Conservation (phyloP, 2,329 filamentous ascomycete species). For the Microdochium paspali region DNA sequence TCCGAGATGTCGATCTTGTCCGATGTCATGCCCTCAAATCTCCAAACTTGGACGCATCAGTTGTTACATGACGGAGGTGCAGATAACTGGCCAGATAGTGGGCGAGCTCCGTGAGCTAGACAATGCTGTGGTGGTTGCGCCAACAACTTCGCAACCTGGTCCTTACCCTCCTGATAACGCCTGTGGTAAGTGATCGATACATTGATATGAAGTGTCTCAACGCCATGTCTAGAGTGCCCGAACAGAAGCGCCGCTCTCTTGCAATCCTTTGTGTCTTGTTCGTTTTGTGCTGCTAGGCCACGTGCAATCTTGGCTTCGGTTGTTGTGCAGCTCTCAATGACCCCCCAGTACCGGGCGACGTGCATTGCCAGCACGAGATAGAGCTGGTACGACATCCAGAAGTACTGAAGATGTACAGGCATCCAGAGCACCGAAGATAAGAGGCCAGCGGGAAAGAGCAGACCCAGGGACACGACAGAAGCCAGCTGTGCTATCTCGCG, state of each 20-base stretch:
- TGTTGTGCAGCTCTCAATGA: not conserved
- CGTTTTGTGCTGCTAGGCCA: not conserved
- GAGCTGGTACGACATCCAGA: conserved; percentile 11
- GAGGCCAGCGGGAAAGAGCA: conserved; percentile 8
- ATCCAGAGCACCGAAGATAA: conserved; percentile 9
- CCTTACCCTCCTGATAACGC: not conserved
- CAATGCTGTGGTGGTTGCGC: too few species aligned
- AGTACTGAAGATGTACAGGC: conserved; percentile 7
- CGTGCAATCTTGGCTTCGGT: conserved; percentile 1
- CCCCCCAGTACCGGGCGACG: conserved; percentile 5
- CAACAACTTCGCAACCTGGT: not conserved
- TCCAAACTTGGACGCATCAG: too few species aligned
- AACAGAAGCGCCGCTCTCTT: conserved; percentile 1
- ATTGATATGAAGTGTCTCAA: not conserved
- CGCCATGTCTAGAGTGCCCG: not conserved
- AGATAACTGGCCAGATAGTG: too few species aligned
- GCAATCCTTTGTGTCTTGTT: not conserved
- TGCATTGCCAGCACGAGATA: conserved; percentile 11
- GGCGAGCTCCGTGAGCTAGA: too few species aligned
- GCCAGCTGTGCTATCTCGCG: conserved; percentile 8
- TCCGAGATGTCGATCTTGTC: too few species aligned
- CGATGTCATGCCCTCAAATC: too few species aligned
- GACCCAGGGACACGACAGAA: conserved; percentile 5
- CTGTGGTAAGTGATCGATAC: not conserved
- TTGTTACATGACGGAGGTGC: too few species aligned